A percentile compares a stretch with the other conserved stretches of the same genome.
These are phyloP conservation scores for Vinca major DNA, from an alignment of 305 asterid species.

Conservation along the genomic window DNA sequence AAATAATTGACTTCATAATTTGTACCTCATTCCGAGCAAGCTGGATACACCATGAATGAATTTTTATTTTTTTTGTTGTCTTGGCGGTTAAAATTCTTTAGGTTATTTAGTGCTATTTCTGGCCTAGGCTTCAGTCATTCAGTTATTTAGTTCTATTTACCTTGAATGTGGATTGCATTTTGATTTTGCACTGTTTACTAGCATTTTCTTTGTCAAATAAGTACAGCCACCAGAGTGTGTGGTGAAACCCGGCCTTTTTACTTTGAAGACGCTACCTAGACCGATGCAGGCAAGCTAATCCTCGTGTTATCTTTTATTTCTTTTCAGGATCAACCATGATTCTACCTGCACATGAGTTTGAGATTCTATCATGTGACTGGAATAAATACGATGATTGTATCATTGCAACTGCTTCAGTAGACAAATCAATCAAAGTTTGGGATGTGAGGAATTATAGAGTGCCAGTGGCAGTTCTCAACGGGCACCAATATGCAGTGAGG, in stretches of 20 bases:
- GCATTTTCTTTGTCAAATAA: neutral
- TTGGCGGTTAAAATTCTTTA: too few species aligned
- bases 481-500: constrained; percentile 92
- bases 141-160: neutral
- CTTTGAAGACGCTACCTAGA: too few species aligned
- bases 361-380: constrained; percentile 95
- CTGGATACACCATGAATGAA: too few species aligned
- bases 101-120: too few species aligned
- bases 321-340: constrained; percentile 90
- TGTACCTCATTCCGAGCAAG: too few species aligned
- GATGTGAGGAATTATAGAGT: constrained; percentile 84
- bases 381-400: constrained; percentile 86
- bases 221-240: neutral
- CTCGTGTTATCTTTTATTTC: neutral
- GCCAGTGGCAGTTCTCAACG: constrained; percentile 81
- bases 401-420: constrained; percentile 91
- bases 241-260: neutral
- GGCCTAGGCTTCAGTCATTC: neutral
- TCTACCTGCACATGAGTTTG: constrained; percentile 88
- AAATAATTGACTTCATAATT: too few species aligned
- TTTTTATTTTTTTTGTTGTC: too few species aligned
- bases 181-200: neutral
- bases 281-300: neutral
- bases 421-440: constrained; percentile 90
- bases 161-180: too few species aligned